A percentile compares a stretch with the other conserved stretches of the same genome.
Conservation (phyloP, 306 rosid species). For the Cucurbita argyrosperma region DNA sequence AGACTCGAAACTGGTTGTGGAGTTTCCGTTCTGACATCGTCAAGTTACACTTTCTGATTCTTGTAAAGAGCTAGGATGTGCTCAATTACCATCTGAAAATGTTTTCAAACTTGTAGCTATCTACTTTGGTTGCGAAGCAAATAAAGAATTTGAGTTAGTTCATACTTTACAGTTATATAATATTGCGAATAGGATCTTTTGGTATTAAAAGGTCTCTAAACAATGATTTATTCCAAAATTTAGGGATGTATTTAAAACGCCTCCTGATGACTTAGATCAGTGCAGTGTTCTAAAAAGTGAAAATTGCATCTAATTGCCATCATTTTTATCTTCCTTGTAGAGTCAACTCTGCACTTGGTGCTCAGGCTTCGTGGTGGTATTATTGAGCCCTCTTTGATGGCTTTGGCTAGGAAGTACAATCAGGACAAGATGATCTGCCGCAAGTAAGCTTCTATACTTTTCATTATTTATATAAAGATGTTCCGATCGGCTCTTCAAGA, state of each 20-base stretch:
- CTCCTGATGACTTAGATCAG: no score
- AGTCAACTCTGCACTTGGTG: slow-evolving; percentile 93
- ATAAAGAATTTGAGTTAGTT: not conserved
- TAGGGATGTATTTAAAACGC: no score
- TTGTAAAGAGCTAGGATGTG: not conserved
- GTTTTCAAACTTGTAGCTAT: not conserved
- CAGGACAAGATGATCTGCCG: slow-evolving; percentile 96
- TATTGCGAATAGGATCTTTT: not conserved
- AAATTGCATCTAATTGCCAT: not conserved
- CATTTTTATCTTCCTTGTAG: slow-evolving; percentile 18
- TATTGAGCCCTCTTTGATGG: slow-evolving; percentile 95
- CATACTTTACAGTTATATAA: not conserved
- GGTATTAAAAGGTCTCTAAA: not conserved
- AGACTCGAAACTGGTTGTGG: no score
- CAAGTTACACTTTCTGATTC: not conserved
- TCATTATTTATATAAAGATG: no score
- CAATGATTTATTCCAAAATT: not conserved
- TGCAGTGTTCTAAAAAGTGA: no score
- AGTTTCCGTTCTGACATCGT: not conserved
- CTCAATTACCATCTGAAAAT: not conserved
- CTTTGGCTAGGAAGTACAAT: slow-evolving; percentile 88
- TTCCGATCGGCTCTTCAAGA: not conserved
- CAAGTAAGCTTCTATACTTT: slow-evolving; percentile 39
- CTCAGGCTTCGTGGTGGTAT: slow-evolving; percentile 99
- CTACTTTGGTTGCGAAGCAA: not conserved